Evolutionary conservation across 139 green algal genomes (phyloP), one percentile per base, ranked within the genome.

Genomic region (Chlamydomonas sp.): DNA sequence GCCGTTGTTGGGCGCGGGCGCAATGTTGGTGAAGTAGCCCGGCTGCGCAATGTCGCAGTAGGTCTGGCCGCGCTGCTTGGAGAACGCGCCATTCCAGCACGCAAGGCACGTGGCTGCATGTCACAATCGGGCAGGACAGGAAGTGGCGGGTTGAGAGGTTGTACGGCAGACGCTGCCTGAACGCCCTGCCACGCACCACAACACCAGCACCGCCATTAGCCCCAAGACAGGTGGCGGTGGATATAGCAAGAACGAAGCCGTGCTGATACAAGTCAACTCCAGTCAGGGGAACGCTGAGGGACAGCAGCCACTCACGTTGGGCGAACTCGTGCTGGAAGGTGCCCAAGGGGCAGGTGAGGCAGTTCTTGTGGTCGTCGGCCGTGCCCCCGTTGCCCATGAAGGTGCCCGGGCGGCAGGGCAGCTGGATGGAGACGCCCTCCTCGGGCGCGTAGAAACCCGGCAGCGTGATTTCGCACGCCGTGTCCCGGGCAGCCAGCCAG

Each of bases 361-460:
- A 87, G 6, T 57, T 60, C 0, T n/a, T 87, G 62, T 80, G 74
- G 72, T 87, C 72, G 31, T 49, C 31, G 31, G 31, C 31, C 31
- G 62, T 66, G 3, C 10, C 72, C 6, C 8, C 15, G 1, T 31
- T 12, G 10, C 31, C n/a, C 31, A 87, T 6, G 62, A 76, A 87
- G 5, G 83, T 80, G 72, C 83, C 83, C 8, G 83, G 83, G 61
- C 73, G 73, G 73, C 83, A 87, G 17, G 83, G 83, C 31, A 87
- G 62, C 73, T 64, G 83, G 1, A 87, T 18, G 1, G 14, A 5
- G 0, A 87, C 73, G 58, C 83, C 83, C 1, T 4, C 31, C 10
- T 81, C 73, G 61, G 80, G 73, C 31, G 83, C 75, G 71, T 73
- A 87, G 83, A 67, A 87, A 85, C 80, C 80, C n/a, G 81, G 83